phyloP scores from a whole-genome alignment of 108 stramenopile species.

The Discostella stelligeroides region DNA sequence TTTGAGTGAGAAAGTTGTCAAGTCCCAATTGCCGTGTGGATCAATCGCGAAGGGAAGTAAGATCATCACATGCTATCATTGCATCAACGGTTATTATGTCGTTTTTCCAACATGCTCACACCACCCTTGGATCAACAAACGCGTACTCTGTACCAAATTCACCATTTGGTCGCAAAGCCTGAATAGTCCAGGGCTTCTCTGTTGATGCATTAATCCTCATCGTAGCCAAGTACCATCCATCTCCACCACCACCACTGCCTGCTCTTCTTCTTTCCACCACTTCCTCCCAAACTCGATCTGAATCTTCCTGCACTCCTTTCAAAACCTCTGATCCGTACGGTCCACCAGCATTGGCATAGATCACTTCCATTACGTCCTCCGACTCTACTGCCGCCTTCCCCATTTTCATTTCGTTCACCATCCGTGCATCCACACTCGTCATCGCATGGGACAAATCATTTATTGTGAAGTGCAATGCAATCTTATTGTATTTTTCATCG shows the following conservation, averaged over 20 bases:
- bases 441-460: conserved; percentile 78
- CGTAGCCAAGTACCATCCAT: conserved; percentile 82
- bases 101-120: conserved; percentile 4
- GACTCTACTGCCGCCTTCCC: conserved; percentile 57
- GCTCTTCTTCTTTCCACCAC: conserved; percentile 29
- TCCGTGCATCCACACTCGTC: conserved; percentile 75
- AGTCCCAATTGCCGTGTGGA: no score
- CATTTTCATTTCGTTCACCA: conserved; percentile 72
- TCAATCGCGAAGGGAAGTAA: no score
- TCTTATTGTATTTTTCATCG: conserved; percentile 68
- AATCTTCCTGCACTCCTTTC: conserved; percentile 70
- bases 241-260: conserved; percentile 37
- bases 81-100: no score
- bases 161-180: conserved; percentile 76
- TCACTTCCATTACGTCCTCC: conserved; percentile 58
- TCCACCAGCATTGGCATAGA: conserved; percentile 83
- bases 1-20: no score
- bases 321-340: conserved; percentile 87
- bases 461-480: conserved; percentile 81
- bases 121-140: conserved; percentile 45
- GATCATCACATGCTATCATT: no score
- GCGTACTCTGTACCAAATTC: conserved; percentile 57
- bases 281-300: conserved; percentile 75
- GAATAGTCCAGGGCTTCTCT: conserved; percentile 75
- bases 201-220: conserved; percentile 68